Conservation (phyloP, 2,329 filamentous ascomycete species). For the Monilinia aucupariae region DNA sequence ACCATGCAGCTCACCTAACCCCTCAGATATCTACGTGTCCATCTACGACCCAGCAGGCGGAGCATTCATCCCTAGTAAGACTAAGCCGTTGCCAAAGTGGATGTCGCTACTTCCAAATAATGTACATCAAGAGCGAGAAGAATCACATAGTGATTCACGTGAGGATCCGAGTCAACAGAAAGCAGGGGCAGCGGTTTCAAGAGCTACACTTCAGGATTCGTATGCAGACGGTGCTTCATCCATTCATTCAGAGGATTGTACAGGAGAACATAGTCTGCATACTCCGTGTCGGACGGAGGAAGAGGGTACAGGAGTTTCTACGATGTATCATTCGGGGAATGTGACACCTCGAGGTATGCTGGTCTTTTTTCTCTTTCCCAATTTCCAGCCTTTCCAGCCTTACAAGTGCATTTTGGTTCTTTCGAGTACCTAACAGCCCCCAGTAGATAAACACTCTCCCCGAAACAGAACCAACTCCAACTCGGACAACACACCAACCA, state of each 20-base stretch:
- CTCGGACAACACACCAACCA: background rate
- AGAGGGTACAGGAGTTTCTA: no score
- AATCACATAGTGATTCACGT: background rate
- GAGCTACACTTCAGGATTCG: conserved; percentile 4
- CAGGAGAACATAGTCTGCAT: background rate
- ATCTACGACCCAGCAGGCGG: conserved; percentile 45
- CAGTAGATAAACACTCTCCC: background rate
- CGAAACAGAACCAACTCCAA: background rate
- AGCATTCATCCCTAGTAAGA: conserved; percentile 44
- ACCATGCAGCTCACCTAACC: background rate
- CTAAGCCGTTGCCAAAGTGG: conserved; percentile 47
- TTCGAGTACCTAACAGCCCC: background rate
- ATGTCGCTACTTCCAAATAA: conserved; percentile 33
- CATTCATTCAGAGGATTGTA: conserved; percentile 13
- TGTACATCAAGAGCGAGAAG: conserved; percentile 20
- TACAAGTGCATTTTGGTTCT: background rate
- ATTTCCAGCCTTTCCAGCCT: no score
- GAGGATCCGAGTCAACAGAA: background rate
- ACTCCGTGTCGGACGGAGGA: background rate
- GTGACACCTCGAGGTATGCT: conserved; percentile 1
- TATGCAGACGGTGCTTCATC: conserved; percentile 13
- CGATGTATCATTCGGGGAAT: background rate
- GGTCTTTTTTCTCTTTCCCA: background rate
- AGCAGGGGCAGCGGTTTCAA: background rate
- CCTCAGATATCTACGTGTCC: conserved; percentile 44